phyloP scores from a whole-genome alignment of 208 protist species.

The Trichomonas tenax region DNA sequence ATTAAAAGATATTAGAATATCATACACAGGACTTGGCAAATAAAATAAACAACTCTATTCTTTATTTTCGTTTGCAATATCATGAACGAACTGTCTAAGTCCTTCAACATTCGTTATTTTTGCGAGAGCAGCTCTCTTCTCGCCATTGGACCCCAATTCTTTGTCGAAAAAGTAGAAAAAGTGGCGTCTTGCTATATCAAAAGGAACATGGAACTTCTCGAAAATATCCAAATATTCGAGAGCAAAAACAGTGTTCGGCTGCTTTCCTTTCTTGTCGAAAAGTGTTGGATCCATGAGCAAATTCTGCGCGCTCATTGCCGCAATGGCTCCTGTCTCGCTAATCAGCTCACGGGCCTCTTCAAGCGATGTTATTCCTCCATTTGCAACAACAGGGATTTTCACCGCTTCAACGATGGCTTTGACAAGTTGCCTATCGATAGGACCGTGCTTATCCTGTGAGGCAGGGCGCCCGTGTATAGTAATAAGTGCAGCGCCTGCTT shows the following conservation, averaged over 20 bases:
- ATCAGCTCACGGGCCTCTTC: not conserved
- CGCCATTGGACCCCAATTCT: not conserved
- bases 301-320: not conserved
- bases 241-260: not conserved
- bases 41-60: not conserved
- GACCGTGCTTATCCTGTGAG: not conserved
- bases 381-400: not conserved
- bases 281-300: not conserved
- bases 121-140: not conserved
- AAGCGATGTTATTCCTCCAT: not conserved
- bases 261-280: not conserved
- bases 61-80: not conserved
- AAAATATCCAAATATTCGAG: not conserved
- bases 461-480: not conserved
- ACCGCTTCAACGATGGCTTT: not conserved
- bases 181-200: not conserved
- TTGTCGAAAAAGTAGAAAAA: not conserved
- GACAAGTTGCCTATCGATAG: not conserved
- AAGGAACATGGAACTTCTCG: not conserved
- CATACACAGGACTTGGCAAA: no score
- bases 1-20: no score
- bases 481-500: not conserved
- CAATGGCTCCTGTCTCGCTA: not conserved
- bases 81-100: not conserved
- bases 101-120: not conserved